A percentile compares a stretch with the other conserved stretches of the same genome.
phyloP scores from a whole-genome alignment of 495 filamentous ascomycete species.

The Aspergillus indologenus region DNA sequence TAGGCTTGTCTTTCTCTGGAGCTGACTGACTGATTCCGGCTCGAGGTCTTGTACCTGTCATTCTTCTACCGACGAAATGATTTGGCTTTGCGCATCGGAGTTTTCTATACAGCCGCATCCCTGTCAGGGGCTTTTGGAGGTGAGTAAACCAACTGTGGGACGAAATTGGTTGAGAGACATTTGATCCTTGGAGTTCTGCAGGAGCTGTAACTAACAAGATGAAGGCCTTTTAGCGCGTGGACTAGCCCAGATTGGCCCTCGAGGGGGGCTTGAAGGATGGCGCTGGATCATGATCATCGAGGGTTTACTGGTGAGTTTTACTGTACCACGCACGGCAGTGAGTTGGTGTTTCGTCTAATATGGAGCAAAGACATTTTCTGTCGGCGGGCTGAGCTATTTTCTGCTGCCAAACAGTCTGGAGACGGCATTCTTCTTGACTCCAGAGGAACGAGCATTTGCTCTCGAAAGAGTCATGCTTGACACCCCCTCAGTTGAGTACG shows the following conservation, averaged over 20 bases:
- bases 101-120: slow-evolving; percentile 72
- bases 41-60: slow-evolving; percentile 62
- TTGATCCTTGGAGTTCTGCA: background rate
- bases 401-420: slow-evolving; percentile 53
- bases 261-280: slow-evolving; percentile 53
- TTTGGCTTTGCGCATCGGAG: slow-evolving; percentile 65
- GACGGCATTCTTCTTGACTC: slow-evolving; percentile 48
- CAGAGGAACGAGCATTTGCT: slow-evolving; percentile 47
- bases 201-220: background rate
- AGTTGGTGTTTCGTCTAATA: background rate
- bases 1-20: background rate
- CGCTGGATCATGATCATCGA: slow-evolving; percentile 67
- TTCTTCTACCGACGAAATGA: slow-evolving; percentile 70
- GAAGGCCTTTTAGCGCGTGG: slow-evolving; percentile 63
- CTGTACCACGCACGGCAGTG: background rate
- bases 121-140: slow-evolving; percentile 71
- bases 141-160: slow-evolving; percentile 8
- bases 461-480: slow-evolving; percentile 37
- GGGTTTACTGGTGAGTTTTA: slow-evolving; percentile 47
- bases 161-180: background rate
- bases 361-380: slow-evolving; percentile 47
- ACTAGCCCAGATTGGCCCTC: slow-evolving; percentile 59
- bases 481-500: slow-evolving; percentile 33
- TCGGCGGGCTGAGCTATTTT: slow-evolving; percentile 50
- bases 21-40: background rate